Base-by-base conservation (phyloP, 2,329 filamentous ascomycete genomes). In the Arthrinium puccinioides region DNA sequence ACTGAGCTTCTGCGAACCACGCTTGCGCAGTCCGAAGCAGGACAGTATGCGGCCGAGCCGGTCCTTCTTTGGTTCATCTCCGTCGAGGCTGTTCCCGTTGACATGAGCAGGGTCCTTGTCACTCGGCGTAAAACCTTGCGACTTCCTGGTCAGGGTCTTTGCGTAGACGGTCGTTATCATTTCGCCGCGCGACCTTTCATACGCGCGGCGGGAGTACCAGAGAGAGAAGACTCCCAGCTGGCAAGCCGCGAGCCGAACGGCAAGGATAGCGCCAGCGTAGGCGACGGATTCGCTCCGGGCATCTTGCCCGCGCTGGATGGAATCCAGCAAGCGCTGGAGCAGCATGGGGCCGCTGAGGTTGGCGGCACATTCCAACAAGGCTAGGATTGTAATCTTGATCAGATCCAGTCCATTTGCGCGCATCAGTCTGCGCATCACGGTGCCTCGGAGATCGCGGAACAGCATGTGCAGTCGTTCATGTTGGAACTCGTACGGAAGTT, bases 81-180 rank as follows among this genome's bases (percentile, higher is more conserved):
- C 45, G 19, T 46, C 38, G 5, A 57, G 39, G 14, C 40, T 41
- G n/a, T 40, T 43, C n/a, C 39, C 41, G 28, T 52, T 42, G 7
- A 40, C 43, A 31, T 43, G 37, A 9, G 31, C 31, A 20, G 41
- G 16, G 10, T 49, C 47, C n/a, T 41, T 44, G 19, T 54, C 41
- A 35, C 47, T 54, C 27, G 56, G 60, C 4, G 55, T 61, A 28
- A 65, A 61, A 1, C 64, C 65, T 41, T 66, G 66, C 2, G 61
- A 64, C 57, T 87, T 87, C 6, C 83, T 64, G 9, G 76, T 74
- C 10, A 87, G 56, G 0, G 82, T 84, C 58, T 90, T 90, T 50
- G 87, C 84, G 50, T 87, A 87, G 10, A 89, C 70, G 75, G 87
- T 87, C 13, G 84, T 89, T 41, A 90, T 83, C 72, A 90, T 77